Evolutionary conservation across 345 rosid species (phyloP).

Genomic region (Acer campestre): DNA sequence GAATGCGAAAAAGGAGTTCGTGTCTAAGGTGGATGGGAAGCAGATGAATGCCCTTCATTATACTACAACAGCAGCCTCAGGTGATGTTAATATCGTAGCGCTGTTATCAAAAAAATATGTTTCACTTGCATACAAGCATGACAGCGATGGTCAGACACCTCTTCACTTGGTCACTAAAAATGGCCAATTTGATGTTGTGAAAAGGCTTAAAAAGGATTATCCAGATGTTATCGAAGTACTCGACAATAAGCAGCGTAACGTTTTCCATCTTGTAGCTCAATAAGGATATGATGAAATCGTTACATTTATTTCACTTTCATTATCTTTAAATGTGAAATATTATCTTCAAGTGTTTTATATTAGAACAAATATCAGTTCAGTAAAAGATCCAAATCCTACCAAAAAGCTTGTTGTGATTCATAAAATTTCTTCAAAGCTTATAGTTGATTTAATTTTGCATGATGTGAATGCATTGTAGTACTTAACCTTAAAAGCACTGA

Average conservation of each 20-base stretch:
- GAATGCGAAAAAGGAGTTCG: background rate
- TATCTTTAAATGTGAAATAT: background rate
- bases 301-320: background rate
- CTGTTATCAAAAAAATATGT: background rate
- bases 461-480: too few relatives aligned
- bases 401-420: too few relatives aligned
- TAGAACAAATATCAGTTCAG: background rate
- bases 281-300: background rate
- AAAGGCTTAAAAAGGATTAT: background rate
- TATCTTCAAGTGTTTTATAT: background rate
- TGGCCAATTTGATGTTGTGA: background rate
- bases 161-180: background rate
- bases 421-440: background rate
- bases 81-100: background rate
- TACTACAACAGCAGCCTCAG: background rate
- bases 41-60: background rate
- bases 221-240: slow-evolving; percentile 7
- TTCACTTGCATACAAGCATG: background rate
- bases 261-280: background rate
- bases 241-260: background rate
- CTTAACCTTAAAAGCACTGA: too few relatives aligned
- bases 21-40: background rate
- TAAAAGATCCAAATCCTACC: too few relatives aligned
- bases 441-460: too few relatives aligned
- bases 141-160: background rate